Conservation (phyloP, 176 grass and related monocot species). For the Oryza australiensis region DNA sequence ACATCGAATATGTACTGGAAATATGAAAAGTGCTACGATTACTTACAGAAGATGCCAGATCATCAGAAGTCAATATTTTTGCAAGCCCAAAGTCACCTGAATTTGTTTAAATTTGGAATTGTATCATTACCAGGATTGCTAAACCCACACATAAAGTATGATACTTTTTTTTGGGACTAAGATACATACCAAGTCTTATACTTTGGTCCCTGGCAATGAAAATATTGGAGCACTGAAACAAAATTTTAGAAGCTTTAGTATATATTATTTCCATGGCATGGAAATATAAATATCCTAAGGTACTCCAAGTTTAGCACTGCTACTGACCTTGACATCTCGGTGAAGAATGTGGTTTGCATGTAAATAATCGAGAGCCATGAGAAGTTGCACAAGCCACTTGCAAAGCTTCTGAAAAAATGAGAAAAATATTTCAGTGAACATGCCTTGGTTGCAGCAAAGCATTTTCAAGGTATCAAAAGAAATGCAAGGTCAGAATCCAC, state of each 20-base stretch:
- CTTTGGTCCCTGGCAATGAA: constrained; percentile 91
- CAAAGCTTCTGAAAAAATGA: constrained; percentile 73
- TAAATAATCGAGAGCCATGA: constrained; percentile 96
- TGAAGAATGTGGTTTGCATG: constrained; percentile 96
- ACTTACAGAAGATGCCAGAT: constrained; percentile 93
- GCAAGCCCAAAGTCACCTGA: constrained; percentile 96
- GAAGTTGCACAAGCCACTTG: constrained; percentile 93
- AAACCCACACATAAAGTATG: constrained; percentile 35
- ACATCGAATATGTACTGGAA: background rate
- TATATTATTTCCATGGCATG: constrained; percentile 12
- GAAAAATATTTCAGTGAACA: background rate
- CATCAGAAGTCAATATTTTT: constrained; percentile 89
- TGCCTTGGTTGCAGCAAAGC: constrained; percentile 7
- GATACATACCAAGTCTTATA: constrained; percentile 80
- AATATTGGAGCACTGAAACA: constrained; percentile 97
- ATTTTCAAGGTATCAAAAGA: background rate
- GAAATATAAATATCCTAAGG: constrained; percentile 5
- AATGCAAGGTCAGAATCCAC: constrained; percentile 16
- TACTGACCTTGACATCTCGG: constrained; percentile 89
- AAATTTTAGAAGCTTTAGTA: constrained; percentile 32
- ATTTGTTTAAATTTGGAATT: constrained; percentile 32
- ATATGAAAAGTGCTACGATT: background rate
- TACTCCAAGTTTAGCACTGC: background rate
- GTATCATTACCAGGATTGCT: constrained; percentile 11
- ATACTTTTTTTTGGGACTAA: constrained; percentile 22